Evolutionary conservation across 495 filamentous ascomycete genomes (phyloP), one percentile per base, ranked within the genome.

Genomic region (Bombardia bombarda): DNA sequence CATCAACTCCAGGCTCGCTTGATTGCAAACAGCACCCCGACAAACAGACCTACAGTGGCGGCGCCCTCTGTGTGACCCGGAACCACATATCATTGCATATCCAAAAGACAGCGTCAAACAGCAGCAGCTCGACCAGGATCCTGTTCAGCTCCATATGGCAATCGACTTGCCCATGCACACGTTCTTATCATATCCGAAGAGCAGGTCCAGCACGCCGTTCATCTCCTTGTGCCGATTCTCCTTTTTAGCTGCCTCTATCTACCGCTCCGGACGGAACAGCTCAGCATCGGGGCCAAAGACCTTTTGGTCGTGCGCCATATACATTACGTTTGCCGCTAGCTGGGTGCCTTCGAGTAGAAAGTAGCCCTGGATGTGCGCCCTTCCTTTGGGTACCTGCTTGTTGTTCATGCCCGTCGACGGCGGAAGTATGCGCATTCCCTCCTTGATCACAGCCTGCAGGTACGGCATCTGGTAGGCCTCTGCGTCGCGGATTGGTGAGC

Each of bases 21-120:
- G n/a, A n/a, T n/a, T n/a, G n/a, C n/a, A n/a, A n/a, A n/a, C n/a
- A n/a, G n/a, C n/a, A n/a, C n/a, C n/a, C n/a, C n/a, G n/a, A n/a
- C n/a, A n/a, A n/a, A n/a, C n/a, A n/a, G n/a, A n/a, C n/a, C n/a
- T n/a, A n/a, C n/a, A n/a, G n/a, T n/a, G 67, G 43, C 65, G 2
- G 65, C 54, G 1, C 63, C 74, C 52, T 80, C 77, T 2, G 66
- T 45, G 49, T 81, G 77, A 0, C 77, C 74, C 20, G 77, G 67
- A 41, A 75, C 72, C 0, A n/a, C n/a, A n/a, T n/a, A n/a, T n/a
- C n/a, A n/a, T n/a, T n/a, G n/a, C n/a, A n/a, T n/a, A n/a, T n/a
- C n/a, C n/a, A n/a, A n/a, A n/a, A n/a, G n/a, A n/a, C n/a, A n/a
- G n/a, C n/a, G n/a, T n/a, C n/a, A n/a, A n/a, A n/a, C n/a, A n/a